Evolutionary conservation across 352 stramenopile genomes (phyloP).

Genomic region (Phytopythium kandeliae): DNA sequence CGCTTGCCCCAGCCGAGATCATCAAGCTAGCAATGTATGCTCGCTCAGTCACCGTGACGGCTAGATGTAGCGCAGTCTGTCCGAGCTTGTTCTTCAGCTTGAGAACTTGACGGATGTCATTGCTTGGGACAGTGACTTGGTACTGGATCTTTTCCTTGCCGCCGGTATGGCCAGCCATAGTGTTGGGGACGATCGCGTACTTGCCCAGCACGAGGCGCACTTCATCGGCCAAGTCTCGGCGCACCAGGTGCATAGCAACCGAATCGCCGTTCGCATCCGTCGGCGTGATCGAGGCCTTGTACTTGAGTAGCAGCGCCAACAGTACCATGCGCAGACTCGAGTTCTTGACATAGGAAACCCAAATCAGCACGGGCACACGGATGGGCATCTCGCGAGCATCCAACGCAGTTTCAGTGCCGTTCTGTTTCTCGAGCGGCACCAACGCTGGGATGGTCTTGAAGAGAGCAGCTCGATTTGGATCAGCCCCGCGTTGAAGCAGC

Average conservation of each 20-base stretch:
- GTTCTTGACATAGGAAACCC: constrained; percentile 13
- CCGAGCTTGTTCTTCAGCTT: not conserved
- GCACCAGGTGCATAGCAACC: constrained; percentile 49
- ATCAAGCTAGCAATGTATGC: not conserved
- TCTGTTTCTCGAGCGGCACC: too few species aligned
- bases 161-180: not conserved
- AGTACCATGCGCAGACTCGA: not conserved
- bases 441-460: not conserved
- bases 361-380: constrained; percentile 13
- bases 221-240: constrained; percentile 40
- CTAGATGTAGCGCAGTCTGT: not conserved
- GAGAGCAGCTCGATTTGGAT: constrained; percentile 35
- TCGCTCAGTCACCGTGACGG: not conserved
- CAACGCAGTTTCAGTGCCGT: constrained; percentile 25
- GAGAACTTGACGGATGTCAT: not conserved
- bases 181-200: constrained; percentile 13
- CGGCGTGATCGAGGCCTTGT: not conserved
- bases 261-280: not conserved
- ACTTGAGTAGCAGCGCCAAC: not conserved
- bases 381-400: constrained; percentile 21
- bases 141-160: not conserved
- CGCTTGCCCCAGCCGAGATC: not conserved
- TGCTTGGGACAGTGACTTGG: not conserved
- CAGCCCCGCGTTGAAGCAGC: constrained; percentile 43
- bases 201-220: constrained; percentile 39